Evolutionary conservation across 148 eudicot genomes (phyloP), one percentile per base, ranked within the genome.

Genomic region (Vaccinium vitisidaea): DNA sequence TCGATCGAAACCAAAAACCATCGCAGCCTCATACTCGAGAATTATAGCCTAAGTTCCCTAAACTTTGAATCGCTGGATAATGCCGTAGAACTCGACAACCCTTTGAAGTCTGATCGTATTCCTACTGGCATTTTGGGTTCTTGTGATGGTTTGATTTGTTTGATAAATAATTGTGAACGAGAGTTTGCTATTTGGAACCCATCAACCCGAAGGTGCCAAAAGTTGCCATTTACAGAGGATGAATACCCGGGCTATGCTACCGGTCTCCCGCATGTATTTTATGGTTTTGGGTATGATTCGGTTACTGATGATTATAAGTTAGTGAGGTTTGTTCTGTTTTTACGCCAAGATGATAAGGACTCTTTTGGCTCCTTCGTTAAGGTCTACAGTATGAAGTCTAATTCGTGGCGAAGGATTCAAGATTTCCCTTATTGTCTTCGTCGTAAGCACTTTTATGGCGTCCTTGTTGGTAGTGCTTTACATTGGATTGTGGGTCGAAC

Each of bases 291-390:
- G 54, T 90, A 88, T 85, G 92, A 90, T 85, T 56, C 21, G 43
- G 86, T 84, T 23, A 43, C 10, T 50, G 90, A 90, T 86, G 91
- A 89, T 78, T 89, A 91, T 81, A 91, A 89, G 27, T 70, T 91
- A 82, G 85, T 88, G 13, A 85, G 91, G 80, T 75, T 89, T 7
- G 73, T 84, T 14, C 86, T 88, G 80, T 83, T 80, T 80, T 36
- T 19, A 32, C 79, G 59, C 5, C 65, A 1, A 65, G 67, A 67
- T 67, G 30, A 6, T 67, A n/a, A 3, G 46, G 77, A 69, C 50
- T 36, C 74, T 9, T 46, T 82, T 52, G 76, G 73, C 48, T 84
- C 87, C 59, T 86, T 75, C 27, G 83, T 88, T 58, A 87, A 83
- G 86, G 87, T 91, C 84, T 89, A 84, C 52, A 91, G 92, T 71